Percentiles rank a stretch among this genome's conserved stretches.
These are phyloP conservation scores for Botryosphaeria agaves DNA, from an alignment of 2,329 filamentous ascomycete genomes.

Conservation along the genomic window DNA sequence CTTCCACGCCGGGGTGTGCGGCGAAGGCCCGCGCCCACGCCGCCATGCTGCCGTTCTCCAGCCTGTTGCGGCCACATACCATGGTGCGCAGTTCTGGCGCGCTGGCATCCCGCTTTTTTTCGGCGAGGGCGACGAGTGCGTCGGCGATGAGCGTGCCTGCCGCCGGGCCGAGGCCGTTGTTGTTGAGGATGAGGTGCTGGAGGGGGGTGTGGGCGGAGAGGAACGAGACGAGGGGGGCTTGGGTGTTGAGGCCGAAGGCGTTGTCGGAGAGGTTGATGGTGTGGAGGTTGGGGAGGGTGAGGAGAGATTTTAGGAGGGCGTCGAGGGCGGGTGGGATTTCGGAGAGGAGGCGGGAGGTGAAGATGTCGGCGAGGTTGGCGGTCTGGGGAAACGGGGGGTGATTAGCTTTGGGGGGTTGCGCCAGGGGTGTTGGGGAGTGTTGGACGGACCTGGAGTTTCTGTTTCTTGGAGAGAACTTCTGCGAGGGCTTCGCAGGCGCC, in stretches of 20 bases:
- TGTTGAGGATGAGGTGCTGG: conserved; percentile 90
- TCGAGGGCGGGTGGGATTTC: conserved; percentile 88
- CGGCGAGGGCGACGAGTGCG: conserved; percentile 65
- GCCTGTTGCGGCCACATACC: conserved; percentile 85
- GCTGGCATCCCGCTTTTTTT: conserved; percentile 66
- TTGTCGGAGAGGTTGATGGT: conserved; percentile 96
- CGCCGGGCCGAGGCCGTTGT: conserved; percentile 88
- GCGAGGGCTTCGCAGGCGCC: conserved; percentile 75
- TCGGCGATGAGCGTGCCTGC: conserved; percentile 82
- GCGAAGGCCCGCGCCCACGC: conserved; percentile 83
- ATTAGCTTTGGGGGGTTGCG: conserved; percentile 1
- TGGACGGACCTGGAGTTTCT: conserved; percentile 49
- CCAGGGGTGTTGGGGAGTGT: neutral
- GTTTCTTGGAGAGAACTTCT: conserved; percentile 69
- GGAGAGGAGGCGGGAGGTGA: conserved; percentile 79
- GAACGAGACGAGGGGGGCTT: conserved; percentile 84
- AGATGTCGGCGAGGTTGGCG: conserved; percentile 92
- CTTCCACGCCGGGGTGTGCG: conserved; percentile 65
- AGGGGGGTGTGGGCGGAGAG: conserved; percentile 75
- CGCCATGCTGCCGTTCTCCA: conserved; percentile 92
- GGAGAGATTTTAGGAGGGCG: conserved; percentile 66
- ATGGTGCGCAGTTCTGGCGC: conserved; percentile 80
- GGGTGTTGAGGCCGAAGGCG: conserved; percentile 89
- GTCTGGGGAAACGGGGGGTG: conserved; percentile 29
- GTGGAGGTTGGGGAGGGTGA: conserved; percentile 70